Evolutionary conservation across 192 early-diverging fungal species (phyloP).

Genomic region (Entophlyctis luteolus): DNA sequence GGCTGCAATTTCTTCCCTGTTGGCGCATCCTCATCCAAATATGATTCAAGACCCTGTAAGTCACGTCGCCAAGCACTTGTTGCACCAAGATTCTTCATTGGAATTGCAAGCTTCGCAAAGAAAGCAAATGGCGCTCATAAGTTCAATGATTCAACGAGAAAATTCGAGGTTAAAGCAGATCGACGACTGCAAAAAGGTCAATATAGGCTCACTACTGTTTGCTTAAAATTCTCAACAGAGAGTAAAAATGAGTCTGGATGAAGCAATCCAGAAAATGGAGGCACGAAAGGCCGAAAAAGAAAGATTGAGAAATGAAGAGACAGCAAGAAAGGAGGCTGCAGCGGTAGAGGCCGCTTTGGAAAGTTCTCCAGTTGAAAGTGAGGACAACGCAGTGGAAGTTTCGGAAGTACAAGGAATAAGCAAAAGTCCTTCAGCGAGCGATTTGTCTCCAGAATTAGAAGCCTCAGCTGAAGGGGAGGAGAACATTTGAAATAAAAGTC

Average conservation of each 20-base stretch:
- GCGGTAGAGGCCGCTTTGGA: not conserved
- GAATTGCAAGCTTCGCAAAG: not conserved
- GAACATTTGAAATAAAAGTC: too few relatives aligned
- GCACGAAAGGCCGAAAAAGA: not conserved
- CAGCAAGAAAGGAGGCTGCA: not conserved
- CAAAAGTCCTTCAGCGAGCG: too few relatives aligned
- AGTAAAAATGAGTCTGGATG: not conserved
- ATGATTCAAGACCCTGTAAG: constrained; percentile 3
- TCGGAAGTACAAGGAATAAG: too few relatives aligned
- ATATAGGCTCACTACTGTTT: not conserved
- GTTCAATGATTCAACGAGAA: not conserved
- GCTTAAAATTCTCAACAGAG: not conserved
- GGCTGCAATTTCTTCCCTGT: constrained; percentile 15
- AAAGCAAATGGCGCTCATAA: not conserved
- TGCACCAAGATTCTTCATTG: not conserved
- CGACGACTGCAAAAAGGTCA: constrained; percentile 2
- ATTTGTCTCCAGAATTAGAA: too few relatives aligned
- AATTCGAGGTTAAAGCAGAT: not conserved
- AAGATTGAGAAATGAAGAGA: not conserved
- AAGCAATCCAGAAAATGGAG: not conserved
- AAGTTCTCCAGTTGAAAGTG: not conserved
- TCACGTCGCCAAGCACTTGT: constrained; percentile 9
- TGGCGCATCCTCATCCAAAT: constrained; percentile 16
- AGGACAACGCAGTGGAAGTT: not conserved
- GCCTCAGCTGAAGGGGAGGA: too few relatives aligned